Evolutionary conservation across 805 yeast genomes (phyloP).

Genomic region (Yarrowia sp.): DNA sequence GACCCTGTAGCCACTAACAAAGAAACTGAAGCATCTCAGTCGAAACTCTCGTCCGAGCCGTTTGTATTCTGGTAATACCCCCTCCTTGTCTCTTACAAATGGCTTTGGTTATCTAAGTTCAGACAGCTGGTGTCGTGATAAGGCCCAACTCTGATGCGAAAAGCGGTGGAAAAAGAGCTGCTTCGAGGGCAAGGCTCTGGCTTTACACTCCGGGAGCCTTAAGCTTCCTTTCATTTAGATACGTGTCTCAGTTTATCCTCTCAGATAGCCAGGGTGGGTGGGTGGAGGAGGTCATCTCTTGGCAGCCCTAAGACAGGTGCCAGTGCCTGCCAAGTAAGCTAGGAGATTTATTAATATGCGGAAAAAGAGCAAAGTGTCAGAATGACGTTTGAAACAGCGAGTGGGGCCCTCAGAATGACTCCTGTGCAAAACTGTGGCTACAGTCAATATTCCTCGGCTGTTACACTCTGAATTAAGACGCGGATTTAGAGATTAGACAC

Average conservation of each 20-base stretch:
- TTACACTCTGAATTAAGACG: neutral
- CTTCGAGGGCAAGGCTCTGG: neutral
- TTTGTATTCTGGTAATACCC: no score
- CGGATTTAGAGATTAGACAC: neutral
- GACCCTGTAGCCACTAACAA: neutral
- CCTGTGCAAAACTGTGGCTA: no score
- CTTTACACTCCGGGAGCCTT: neutral
- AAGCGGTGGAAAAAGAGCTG: neutral
- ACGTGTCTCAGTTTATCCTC: neutral
- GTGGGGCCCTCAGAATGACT: no score
- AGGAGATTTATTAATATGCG: no score
- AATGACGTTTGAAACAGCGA: no score
- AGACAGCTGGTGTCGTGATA: neutral
- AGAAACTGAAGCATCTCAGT: neutral
- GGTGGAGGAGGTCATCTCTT: neutral
- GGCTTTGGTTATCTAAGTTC: neutral
- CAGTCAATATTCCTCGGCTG: neutral
- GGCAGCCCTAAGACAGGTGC: neutral
- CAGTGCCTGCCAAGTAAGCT: neutral
- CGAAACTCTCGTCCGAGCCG: neutral
- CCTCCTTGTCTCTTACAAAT: neutral
- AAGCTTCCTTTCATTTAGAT: neutral
- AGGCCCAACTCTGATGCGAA: conserved; percentile 5
- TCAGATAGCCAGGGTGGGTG: neutral
- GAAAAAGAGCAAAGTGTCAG: no score